These are phyloP conservation scores for Vanrija sp. DNA, from an alignment of 1,284 basidiomycete genomes.

Conservation along the genomic window DNA sequence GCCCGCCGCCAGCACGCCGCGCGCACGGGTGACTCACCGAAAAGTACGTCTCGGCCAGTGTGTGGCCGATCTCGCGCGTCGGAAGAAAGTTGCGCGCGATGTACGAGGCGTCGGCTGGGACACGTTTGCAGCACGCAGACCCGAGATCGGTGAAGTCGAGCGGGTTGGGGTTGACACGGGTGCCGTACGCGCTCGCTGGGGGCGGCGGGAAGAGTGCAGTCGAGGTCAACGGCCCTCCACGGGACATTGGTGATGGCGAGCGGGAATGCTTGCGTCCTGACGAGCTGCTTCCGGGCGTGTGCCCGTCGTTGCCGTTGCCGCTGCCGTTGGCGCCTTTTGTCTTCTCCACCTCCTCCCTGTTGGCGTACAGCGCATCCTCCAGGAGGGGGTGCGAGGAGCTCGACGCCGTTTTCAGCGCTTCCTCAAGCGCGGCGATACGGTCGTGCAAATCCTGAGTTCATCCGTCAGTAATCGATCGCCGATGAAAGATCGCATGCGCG, in stretches of 20 bases:
- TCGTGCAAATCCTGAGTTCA: slow-evolving; percentile 5
- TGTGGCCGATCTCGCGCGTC: slow-evolving; percentile 1
- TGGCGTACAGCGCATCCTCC: neutral
- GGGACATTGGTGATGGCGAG: neutral
- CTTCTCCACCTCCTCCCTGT: neutral
- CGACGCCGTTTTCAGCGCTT: slow-evolving; percentile 2
- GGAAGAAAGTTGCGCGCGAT: slow-evolving; percentile 9
- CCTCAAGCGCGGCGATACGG: slow-evolving; percentile 8
- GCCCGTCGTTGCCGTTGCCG: neutral
- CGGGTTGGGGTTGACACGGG: neutral
- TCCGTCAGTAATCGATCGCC: neutral
- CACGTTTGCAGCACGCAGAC: slow-evolving; percentile 8
- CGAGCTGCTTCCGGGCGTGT: neutral
- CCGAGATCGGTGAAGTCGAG: neutral
- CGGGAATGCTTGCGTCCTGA: neutral
- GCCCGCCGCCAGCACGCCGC: no score
- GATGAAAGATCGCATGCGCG: no score
- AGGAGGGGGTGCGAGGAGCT: neutral
- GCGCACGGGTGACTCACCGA: slow-evolving; percentile 3
- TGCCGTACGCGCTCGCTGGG: neutral
- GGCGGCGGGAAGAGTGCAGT: neutral
- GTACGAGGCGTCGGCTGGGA: slow-evolving; percentile 4
- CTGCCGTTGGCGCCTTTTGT: neutral
- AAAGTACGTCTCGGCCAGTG: slow-evolving; percentile 13
- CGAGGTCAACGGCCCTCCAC: neutral